Base-by-base conservation (phyloP, 2,329 filamentous ascomycete species). In the Aspergillus brasiliensis region DNA sequence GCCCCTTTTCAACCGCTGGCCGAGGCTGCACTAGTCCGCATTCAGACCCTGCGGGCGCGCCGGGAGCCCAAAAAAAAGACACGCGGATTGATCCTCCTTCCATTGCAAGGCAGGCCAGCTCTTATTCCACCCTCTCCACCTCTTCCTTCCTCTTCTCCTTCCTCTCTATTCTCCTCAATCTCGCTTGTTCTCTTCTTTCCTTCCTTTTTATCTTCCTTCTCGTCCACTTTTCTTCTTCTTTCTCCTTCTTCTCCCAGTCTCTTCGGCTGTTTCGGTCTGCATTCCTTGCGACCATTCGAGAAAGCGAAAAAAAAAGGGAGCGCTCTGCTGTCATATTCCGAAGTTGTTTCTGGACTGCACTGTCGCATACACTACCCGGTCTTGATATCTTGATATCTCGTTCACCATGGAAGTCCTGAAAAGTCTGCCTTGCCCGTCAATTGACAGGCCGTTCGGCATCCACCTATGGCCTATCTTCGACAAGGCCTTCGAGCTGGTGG, bases 381-480 rank as follows among this genome's bases (percentile, higher is more conserved):
- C 27, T 27, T 17, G 28, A 17, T 37, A 25, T 11, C n/a, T 28
- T 25, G 40, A 15, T 55, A 19, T 7, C 34, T n/a, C 38, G 38
- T 38, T 61, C 71, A 77, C 62, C 71, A 84, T 84, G 82, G 74
- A 80, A 84, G 65, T 82, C 78, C 78, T 77, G 19, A 69, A 79
- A 71, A 65, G 79, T 75, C 64, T 80, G 75, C 84, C 91, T 75
- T 75, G 87, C 67, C 94, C 94, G 58, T 92, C 92, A 63, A 84
- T 98, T 78, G 93, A 97, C 76, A 88, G 91, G 66, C 94, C 94
- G 34, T 98, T 98, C 73, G 95, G 94, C 77, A 82, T 98, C 68
- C 84, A 91, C 65, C 81, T 97, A 78, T 98, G 95, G 95, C 92
- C 94, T 70, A 87, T 96, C 79, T 98, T 98, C 85, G 90, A 89